Evolutionary conservation across 495 filamentous ascomycete genomes (phyloP).

Genomic region (Neurospora discreta): DNA sequence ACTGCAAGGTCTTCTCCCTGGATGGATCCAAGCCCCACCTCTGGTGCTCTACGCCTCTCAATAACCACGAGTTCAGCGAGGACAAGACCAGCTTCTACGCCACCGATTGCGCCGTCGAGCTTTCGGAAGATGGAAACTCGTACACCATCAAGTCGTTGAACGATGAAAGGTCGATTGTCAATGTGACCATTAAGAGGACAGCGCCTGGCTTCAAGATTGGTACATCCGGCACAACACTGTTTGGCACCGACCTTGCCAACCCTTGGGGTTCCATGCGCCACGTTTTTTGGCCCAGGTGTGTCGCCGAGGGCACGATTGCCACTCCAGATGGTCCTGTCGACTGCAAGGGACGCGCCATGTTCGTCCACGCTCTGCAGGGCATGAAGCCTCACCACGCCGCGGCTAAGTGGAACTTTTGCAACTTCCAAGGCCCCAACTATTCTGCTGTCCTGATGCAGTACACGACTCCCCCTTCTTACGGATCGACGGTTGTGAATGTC

Average conservation of each 20-base stretch:
- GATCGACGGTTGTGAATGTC: constrained; percentile 74
- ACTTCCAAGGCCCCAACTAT: constrained; percentile 79
- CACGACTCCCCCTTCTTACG: constrained; percentile 91
- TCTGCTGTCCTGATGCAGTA: constrained; percentile 93
- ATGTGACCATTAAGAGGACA: constrained; percentile 63
- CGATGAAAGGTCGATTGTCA: constrained; percentile 65
- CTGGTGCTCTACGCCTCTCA: constrained; percentile 70
- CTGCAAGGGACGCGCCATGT: constrained; percentile 66
- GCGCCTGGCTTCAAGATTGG: constrained; percentile 80
- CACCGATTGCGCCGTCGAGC: constrained; percentile 65
- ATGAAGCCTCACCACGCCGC: constrained; percentile 99
- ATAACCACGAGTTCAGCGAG: constrained; percentile 72
- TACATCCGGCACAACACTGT: constrained; percentile 74
- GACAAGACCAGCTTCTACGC: constrained; percentile 73
- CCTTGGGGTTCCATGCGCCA: constrained; percentile 93
- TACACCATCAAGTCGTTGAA: constrained; percentile 80
- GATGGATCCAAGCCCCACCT: constrained; percentile 52
- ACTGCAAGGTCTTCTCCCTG: constrained; percentile 76
- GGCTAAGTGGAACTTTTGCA: constrained; percentile 83
- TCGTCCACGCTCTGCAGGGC: constrained; percentile 77
- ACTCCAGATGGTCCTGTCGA: constrained; percentile 77
- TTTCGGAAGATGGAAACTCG: constrained; percentile 69
- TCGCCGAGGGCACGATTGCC: constrained; percentile 68
- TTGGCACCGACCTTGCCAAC: constrained; percentile 68
- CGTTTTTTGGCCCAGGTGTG: constrained; percentile 82